Base-by-base conservation (phyloP, 495 filamentous ascomycete genomes). In the Penicillium roqueforti region DNA sequence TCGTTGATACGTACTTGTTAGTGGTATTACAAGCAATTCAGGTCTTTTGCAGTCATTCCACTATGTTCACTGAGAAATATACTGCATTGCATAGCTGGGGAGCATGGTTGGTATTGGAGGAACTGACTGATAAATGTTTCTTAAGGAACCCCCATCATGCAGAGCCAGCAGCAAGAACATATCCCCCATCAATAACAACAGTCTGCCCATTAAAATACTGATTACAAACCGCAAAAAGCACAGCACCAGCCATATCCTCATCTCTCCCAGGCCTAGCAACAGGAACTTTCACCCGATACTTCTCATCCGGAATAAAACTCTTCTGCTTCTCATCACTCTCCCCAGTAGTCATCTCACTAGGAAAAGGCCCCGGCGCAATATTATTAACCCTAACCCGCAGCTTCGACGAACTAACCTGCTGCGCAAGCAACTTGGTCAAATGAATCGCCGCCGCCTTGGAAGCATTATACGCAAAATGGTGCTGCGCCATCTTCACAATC, bases 121-220 rank as follows among this genome's bases (percentile, higher is more conserved):
- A 0, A 32, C 29, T 32, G 28, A 16, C 32, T 16, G 32, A 36
- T 2, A n/a, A 36, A 36, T 6, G 1, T n/a, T 8, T 7, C 14
- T 36, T 6, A 16, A 8, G 14, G n/a, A 8, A 31, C 28, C 20
- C 42, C 16, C 20, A 19, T 59, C 22, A 68, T n/a, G 68, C 31
- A 32, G 59, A 53, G 4, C 71, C 71, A 51, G 68, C 57, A 10
- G 64, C 52, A 29, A 80, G 51, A 10, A 80, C 63, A 66, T 76
- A 79, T 1, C 83, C 85, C 1, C 87, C 87, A 67, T 89, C 84
- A 22, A 89, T 84, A 0, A 81, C 76, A 19, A 89, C 58, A 0
- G 74, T 83, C 71, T 87, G 80, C 1, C 86, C 87, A 62, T 87
- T 88, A 14, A 89, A 57, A 48, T 89, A 90, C 72, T 87, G 84